Conservation (phyloP, 441 rosid genomes). For the Populus trichocarpa region DNA sequence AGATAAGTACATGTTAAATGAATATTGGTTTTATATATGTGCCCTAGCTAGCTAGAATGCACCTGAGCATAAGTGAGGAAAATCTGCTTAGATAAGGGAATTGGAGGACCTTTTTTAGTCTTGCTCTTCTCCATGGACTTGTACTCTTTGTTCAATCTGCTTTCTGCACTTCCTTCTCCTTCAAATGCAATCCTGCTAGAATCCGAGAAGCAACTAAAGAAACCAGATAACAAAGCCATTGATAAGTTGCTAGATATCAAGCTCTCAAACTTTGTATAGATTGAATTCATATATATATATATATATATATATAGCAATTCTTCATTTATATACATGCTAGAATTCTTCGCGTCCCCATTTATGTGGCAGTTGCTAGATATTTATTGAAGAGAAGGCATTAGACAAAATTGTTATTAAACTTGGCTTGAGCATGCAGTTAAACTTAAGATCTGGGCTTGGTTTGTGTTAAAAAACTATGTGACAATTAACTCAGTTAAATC, state of each 20-base stretch:
- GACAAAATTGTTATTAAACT: no score
- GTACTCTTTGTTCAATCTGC: not conserved
- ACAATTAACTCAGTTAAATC: fast-evolving
- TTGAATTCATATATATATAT: no score
- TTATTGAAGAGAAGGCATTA: no score
- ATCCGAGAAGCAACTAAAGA: constrained; percentile 20
- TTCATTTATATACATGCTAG: no score
- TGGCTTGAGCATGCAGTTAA: fast-evolving
- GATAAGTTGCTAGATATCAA: not conserved
- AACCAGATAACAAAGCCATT: constrained; percentile 16
- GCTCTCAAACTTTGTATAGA: not conserved
- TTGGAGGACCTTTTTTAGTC: constrained; percentile 16
- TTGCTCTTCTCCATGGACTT: constrained; percentile 14
- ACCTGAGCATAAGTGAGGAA: constrained; percentile 1
- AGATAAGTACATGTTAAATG: not conserved
- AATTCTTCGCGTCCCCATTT: no score
- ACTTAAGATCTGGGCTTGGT: fast-evolving
- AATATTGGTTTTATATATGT: not conserved
- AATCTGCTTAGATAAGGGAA: constrained; percentile 12
- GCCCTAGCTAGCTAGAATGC: not conserved
- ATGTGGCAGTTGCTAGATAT: no score
- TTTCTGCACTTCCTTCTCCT: constrained; percentile 1
- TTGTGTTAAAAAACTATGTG: no score
- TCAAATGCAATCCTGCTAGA: constrained; percentile 14
- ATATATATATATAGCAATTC: no score